Conservation (phyloP, 805 yeast genomes). For the Tetrapisispora namnaoensis region DNA sequence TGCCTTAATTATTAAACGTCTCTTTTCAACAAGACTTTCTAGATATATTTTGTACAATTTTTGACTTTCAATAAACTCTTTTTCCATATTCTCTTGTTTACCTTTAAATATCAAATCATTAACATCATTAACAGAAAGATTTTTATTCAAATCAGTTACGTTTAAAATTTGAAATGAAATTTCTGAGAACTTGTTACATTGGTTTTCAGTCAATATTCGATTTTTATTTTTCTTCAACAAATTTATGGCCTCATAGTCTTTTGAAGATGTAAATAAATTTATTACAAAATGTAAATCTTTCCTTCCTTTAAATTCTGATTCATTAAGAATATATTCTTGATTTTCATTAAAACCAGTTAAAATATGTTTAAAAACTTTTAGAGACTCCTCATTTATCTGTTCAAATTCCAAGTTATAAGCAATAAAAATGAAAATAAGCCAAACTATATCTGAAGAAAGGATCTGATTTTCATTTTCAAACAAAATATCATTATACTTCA, state of each 20-base stretch:
- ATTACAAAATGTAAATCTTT: neutral
- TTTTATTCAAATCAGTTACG: neutral
- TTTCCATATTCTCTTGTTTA: slow-evolving; percentile 15
- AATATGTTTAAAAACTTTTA: neutral
- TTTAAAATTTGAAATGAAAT: neutral
- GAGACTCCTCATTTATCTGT: too few relatives aligned
- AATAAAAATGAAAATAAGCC: slow-evolving; percentile 1
- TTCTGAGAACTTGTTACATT: neutral
- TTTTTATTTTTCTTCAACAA: neutral
- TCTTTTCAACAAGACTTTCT: slow-evolving; percentile 31
- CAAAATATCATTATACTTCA: neutral
- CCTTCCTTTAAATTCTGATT: slow-evolving; percentile 1
- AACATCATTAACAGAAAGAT: neutral
- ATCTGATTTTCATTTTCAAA: neutral
- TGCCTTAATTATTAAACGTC: slow-evolving; percentile 31
- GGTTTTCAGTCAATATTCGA: neutral
- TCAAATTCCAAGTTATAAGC: neutral
- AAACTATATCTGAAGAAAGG: neutral
- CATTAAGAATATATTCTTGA: neutral
- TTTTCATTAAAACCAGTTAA: neutral
- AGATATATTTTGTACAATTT: slow-evolving; percentile 12
- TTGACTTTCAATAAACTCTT: slow-evolving; percentile 5
- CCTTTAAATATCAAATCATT: neutral
- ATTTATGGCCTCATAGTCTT: neutral
- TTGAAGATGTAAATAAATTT: neutral